Evolutionary conservation across 306 rosid species (phyloP), one percentile per base, ranked within the genome.

Genomic region (Ormosia emarginata): DNA sequence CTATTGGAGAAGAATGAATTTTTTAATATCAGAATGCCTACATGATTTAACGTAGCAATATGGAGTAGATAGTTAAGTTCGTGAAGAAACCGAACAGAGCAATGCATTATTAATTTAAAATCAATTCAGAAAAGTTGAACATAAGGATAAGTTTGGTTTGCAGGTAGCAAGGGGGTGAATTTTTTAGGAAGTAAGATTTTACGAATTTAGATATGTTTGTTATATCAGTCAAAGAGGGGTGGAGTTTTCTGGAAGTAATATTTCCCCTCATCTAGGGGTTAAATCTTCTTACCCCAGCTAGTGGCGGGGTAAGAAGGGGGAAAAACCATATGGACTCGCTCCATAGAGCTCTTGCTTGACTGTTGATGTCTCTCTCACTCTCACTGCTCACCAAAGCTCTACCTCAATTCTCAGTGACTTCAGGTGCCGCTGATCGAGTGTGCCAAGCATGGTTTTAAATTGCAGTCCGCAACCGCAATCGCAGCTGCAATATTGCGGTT

Each of bases 351-450:
- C 17, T 68, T 39, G 86, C 63, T 40, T 6, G 46, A 74, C 17
- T 67, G 33, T 66, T 10, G n/a, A 49, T 70, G 30, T 46, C 55
- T 53, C 13, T 50, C 74, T 61, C 58, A 68, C 47, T 71, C 76
- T 63, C 79, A 17, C 44, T 30, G 70, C 82, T 77, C 40, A 79
- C 83, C n/a, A 79, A 63, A 65, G 36, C 61, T n/a, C 34, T 44
- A 4, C 41, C 81, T 73, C 88, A 75, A 70, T 43, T 43, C 84
- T 8, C 86, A 77, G 58, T 88, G 95, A 2, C 91, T 88, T 36
- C 90, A 81, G 75, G 82, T 86, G 0, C 47, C 88, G 0, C 40
- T 88, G 8, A 91, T 93, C 61, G 91, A 90, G 7, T 88, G 88
- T 8, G 81, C 91, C 74, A 64, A 64, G 53, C 8, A 53, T 15